Evolutionary conservation across 2,329 filamentous ascomycete genomes (phyloP), one percentile per base, ranked within the genome.

Genomic region (Fusarium continuum): DNA sequence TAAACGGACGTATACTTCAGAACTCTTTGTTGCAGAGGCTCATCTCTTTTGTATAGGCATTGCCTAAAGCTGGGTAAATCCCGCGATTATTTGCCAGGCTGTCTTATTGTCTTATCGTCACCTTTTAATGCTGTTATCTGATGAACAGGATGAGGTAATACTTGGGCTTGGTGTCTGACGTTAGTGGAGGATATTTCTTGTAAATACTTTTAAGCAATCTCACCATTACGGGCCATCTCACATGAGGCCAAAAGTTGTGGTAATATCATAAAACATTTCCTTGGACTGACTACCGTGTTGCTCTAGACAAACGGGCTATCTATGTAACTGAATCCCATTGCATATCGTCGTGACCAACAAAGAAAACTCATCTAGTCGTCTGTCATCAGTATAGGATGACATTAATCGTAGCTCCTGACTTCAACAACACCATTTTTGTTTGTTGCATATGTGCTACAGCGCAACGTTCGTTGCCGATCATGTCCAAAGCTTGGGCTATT

Each of bases 1-100:
- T 84, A 64, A 74, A 36, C 31, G 22, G 26, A 8, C 20, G 14
- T 11, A 8, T n/a, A n/a, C n/a, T n/a, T n/a, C n/a, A n/a, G n/a
- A n/a, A n/a, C n/a, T n/a, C n/a, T n/a, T n/a, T n/a, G n/a, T n/a
- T n/a, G n/a, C n/a, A n/a, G n/a, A n/a, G n/a, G n/a, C n/a, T n/a
- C n/a, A n/a, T n/a, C n/a, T n/a, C n/a, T n/a, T n/a, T n/a, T n/a
- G n/a, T n/a, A n/a, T n/a, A n/a, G n/a, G n/a, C n/a, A n/a, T n/a
- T n/a, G 19, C 22, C 6, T 19, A 13, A 44, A 6, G 11, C n/a
- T n/a, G n/a, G n/a, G n/a, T n/a, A n/a, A n/a, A n/a, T n/a, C n/a
- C n/a, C n/a, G n/a, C n/a, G n/a, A n/a, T n/a, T n/a, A n/a, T n/a
- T n/a, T n/a, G n/a, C n/a, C n/a, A n/a, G 39, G 23, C 14, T 11